These are phyloP conservation scores for Fusarium falciforme DNA, from an alignment of 2,329 filamentous ascomycete species.

Conservation along the genomic window DNA sequence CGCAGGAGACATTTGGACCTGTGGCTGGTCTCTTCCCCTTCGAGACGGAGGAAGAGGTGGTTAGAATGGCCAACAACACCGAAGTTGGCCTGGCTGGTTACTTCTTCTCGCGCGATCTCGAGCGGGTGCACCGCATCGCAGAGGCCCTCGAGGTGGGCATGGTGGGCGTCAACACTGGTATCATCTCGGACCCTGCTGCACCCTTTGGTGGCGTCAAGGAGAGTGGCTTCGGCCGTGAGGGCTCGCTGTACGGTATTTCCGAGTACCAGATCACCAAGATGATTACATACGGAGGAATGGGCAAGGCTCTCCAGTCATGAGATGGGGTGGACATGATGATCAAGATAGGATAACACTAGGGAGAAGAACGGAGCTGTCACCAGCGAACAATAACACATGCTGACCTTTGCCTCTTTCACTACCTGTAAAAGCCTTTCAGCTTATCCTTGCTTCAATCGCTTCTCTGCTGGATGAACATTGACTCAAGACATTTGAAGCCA, in stretches of 20 bases:
- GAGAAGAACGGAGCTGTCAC: conserved; percentile 2
- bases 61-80: conserved; percentile 81
- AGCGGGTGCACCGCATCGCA: conserved; percentile 70
- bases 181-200: conserved; percentile 68
- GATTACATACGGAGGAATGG: conserved; percentile 65
- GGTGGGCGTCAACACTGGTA: conserved; percentile 85
- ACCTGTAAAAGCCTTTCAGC: not conserved
- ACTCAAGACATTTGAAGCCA: not conserved
- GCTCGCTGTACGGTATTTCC: conserved; percentile 79
- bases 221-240: conserved; percentile 84
- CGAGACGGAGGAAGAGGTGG: conserved; percentile 87
- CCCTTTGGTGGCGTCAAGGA: conserved; percentile 86
- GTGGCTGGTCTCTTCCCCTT: conserved; percentile 92
- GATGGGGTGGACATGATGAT: not conserved
- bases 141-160: conserved; percentile 85
- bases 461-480: not conserved
- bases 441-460: not conserved
- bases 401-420: not conserved
- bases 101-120: conserved; percentile 80
- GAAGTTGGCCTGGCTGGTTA: conserved; percentile 94
- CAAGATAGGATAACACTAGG: not conserved
- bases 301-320: conserved; percentile 61
- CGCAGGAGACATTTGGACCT: conserved; percentile 95
- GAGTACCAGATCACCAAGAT: conserved; percentile 83
- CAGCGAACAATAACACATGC: not conserved